Conservation (phyloP, 345 rosid genomes). For the Streptanthus diversifolius region DNA sequence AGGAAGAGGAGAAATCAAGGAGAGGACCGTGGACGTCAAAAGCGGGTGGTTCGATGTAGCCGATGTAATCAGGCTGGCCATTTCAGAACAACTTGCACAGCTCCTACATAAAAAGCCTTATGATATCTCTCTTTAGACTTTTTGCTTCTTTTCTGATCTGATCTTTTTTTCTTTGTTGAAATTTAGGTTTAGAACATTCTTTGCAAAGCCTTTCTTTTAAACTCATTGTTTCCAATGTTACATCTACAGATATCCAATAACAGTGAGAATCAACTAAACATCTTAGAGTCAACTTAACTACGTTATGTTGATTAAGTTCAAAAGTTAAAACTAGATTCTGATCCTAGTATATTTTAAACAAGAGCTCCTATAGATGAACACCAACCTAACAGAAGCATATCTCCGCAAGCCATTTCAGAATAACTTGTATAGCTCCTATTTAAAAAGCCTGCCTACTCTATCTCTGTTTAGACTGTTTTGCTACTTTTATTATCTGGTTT, state of each 20-base stretch:
- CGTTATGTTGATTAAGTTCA: no score
- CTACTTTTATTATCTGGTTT: background rate
- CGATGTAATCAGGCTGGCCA: constrained; percentile 95
- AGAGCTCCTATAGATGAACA: no score
- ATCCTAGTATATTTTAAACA: no score
- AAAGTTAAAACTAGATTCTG: no score
- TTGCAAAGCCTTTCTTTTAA: constrained; percentile 11
- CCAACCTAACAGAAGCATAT: no score
- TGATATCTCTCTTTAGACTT: background rate
- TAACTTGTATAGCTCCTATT: constrained; percentile 90
- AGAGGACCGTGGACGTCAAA: constrained; percentile 82
- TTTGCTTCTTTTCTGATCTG: background rate
- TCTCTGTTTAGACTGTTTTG: background rate
- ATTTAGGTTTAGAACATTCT: constrained; percentile 30
- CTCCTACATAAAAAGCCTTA: constrained; percentile 57
- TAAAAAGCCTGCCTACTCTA: constrained; percentile 29
- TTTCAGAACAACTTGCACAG: constrained; percentile 95
- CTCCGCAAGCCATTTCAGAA: constrained; percentile 84
- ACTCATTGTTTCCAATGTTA: background rate
- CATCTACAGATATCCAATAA: background rate
- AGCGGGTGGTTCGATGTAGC: constrained; percentile 92
- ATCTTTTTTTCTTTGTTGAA: background rate
- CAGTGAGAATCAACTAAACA: background rate
- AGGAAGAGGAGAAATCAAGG: constrained; percentile 84
- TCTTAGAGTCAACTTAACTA: background rate